Evolutionary conservation across 2,329 filamentous ascomycete genomes (phyloP), one percentile per base, ranked within the genome.

Genomic region (Diaporthe velutina): DNA sequence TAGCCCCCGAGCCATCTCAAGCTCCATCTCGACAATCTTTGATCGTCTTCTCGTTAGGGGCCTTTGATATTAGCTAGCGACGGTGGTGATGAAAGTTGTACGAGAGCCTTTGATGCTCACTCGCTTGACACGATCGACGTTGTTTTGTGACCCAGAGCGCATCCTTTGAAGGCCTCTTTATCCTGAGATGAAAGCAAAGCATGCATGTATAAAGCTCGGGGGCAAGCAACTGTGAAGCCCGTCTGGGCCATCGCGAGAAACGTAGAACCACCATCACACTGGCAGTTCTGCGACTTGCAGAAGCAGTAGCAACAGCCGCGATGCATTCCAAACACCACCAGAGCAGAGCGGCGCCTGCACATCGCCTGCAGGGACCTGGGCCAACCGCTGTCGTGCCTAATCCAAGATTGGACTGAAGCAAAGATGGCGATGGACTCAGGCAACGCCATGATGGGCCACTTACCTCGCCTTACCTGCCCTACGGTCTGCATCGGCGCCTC

Each of bases 161-260:
- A 75, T 74, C 74, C 64, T 68, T 68, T 68, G 33, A 75, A 68
- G 72, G 67, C 57, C 74, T 74, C 74, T 75, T 75, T 75, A 74
- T 66, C 45, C 48, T 48, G 74, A 30, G 48, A 67, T 75, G 74
- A 75, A 75, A 75, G 74, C 71, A 71, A 68, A 52, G 54, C 50
- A 55, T 35, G 67, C 50, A 71, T 73, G 58, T 75, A 75, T 75
- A 75, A 75, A 73, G 64, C 57, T 35, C 55, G 78, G 75, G 76
- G 78, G 28, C 76, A 78, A 33, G 76, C 79, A 58, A 77, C 79
- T 1, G 80, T 85, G 15, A 78, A 76, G 48, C 79, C 77, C 50
- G 78, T 84, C 22, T 81, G 79, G 7, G 82, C 81, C 7, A 73
- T 85, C 71, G 80, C 81, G 28, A 86, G 84, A 77, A 86, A 86